Evolutionary conservation across 306 rosid genomes (phyloP).

Genomic region (Nissolia schottii): DNA sequence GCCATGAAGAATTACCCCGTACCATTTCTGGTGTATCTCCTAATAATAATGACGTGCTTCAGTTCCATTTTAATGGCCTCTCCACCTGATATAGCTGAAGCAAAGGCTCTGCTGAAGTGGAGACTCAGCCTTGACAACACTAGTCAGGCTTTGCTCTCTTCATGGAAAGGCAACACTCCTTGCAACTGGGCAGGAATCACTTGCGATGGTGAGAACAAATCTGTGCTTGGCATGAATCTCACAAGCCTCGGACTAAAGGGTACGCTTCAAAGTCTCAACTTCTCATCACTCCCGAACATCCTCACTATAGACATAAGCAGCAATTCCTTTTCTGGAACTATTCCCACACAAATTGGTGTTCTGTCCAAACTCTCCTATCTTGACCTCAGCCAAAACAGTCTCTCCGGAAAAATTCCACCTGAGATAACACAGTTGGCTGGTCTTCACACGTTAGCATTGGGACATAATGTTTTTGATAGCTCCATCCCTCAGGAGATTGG

Average conservation of each 20-base stretch:
- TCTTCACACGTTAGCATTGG: background rate
- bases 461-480: background rate
- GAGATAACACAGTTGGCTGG: background rate
- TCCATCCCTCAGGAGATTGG: conserved; percentile 3
- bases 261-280: conserved; percentile 9
- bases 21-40: too few species aligned
- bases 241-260: background rate
- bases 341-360: background rate
- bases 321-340: background rate
- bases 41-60: too few species aligned
- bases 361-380: background rate
- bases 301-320: background rate
- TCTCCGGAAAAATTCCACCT: background rate
- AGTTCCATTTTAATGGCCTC: background rate
- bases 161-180: background rate
- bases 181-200: background rate
- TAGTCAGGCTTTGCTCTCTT: conserved; percentile 2
- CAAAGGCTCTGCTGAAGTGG: conserved; percentile 1
- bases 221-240: background rate
- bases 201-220: background rate
- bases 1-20: too few species aligned
- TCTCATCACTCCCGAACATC: background rate
- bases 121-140: background rate
- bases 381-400: background rate
- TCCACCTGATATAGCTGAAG: background rate